Percentiles rank a stretch among this genome's conserved stretches.
phyloP scores from a whole-genome alignment of 2,329 filamentous ascomycete species.

The Parastagonospora nodorum region DNA sequence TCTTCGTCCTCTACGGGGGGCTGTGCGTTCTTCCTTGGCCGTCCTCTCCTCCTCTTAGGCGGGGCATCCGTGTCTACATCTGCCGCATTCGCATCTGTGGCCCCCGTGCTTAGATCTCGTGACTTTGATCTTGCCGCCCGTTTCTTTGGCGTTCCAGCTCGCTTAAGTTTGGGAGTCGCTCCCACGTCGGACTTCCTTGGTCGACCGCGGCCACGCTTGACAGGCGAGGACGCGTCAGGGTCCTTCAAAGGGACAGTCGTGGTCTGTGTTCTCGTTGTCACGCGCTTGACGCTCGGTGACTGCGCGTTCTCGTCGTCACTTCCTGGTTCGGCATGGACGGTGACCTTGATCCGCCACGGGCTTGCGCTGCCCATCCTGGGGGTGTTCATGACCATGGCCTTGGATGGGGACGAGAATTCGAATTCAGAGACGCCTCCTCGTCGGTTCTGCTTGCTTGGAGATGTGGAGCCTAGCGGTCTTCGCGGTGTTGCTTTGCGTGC shows the following conservation, averaged over 20 bases:
- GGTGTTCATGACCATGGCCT: constrained; percentile 53
- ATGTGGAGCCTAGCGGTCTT: constrained; percentile 33
- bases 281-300: constrained; percentile 36
- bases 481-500: constrained; percentile 25
- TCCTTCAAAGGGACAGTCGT: constrained; percentile 51
- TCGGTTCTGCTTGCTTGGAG: constrained; percentile 37
- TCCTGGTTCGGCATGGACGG: constrained; percentile 54
- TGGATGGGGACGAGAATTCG: constrained; percentile 46
- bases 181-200: constrained; percentile 43
- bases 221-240: constrained; percentile 41
- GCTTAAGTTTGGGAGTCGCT: constrained; percentile 32
- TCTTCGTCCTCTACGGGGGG: constrained; percentile 23
- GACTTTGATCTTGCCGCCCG: constrained; percentile 31
- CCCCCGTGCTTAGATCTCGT: constrained; percentile 19
- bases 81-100: constrained; percentile 25
- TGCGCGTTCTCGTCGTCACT: constrained; percentile 38
- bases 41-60: constrained; percentile 38
- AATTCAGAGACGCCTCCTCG: constrained; percentile 21
- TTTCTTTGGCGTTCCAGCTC: constrained; percentile 40
- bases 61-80: constrained; percentile 29
- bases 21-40: constrained; percentile 39
- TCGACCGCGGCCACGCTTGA: constrained; percentile 43
- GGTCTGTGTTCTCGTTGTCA: constrained; percentile 39
- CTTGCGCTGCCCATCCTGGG: constrained; percentile 45
- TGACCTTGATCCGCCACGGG: constrained; percentile 57